Conservation (phyloP, 2,329 filamentous ascomycete genomes). For the Macrophomina phaseolina region DNA sequence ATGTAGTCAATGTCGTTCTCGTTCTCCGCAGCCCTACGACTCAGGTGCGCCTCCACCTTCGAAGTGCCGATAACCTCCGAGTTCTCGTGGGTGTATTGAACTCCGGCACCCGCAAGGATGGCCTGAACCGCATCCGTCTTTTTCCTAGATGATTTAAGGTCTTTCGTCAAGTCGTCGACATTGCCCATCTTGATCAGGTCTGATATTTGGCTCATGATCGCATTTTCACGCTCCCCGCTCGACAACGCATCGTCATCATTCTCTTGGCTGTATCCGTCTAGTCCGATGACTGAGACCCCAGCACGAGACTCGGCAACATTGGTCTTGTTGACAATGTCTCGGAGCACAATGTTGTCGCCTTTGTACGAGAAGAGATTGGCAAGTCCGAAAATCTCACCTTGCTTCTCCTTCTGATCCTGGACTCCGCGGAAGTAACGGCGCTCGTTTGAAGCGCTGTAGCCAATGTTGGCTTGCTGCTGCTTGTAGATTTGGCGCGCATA, state of each 20-base stretch:
- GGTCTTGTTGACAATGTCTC: constrained; percentile 98
- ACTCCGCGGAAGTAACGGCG: constrained; percentile 95
- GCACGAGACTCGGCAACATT: constrained; percentile 93
- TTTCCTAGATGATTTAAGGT: constrained; percentile 43
- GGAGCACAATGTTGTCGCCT: constrained; percentile 76
- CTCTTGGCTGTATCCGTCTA: constrained; percentile 68
- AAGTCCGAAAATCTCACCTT: constrained; percentile 93
- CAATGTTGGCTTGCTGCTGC: constrained; percentile 97
- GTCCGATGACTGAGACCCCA: constrained; percentile 78
- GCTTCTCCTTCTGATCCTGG: constrained; percentile 79
- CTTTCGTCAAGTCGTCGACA: constrained; percentile 33
- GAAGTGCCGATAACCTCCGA: constrained; percentile 91
- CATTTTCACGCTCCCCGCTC: constrained; percentile 62
- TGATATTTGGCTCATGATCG: constrained; percentile 75
- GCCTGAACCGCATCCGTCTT: constrained; percentile 78
- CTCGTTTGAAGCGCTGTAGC: constrained; percentile 90
- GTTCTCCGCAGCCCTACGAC: constrained; percentile 72
- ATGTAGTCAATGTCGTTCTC: constrained; percentile 58
- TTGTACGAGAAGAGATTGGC: constrained; percentile 85
- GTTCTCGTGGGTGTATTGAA: constrained; percentile 96
- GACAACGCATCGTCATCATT: constrained; percentile 44
- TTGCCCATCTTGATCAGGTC: constrained; percentile 60
- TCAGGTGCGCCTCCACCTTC: constrained; percentile 87
- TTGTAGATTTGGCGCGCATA: constrained; percentile 99
- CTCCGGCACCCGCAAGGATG: constrained; percentile 84